Percentiles rank a stretch among this genome's conserved stretches.
Conservation (phyloP, 441 rosid genomes). For the Lepidium campestre region DNA sequence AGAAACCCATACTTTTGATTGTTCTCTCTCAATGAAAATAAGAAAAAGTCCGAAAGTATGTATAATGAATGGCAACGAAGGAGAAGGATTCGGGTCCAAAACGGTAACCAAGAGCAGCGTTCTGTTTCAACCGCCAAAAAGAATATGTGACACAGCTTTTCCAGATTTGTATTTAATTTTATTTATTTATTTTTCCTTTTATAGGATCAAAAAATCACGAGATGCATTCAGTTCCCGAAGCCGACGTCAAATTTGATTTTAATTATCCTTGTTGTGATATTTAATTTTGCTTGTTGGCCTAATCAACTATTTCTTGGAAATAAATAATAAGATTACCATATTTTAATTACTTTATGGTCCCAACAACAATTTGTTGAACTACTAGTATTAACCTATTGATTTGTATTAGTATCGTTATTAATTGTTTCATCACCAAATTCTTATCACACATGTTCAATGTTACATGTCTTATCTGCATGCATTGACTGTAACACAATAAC, state of each 20-base stretch:
- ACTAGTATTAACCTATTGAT: neutral
- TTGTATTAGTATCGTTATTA: too few species aligned
- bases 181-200: neutral
- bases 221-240: neutral
- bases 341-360: slow-evolving; percentile 7
- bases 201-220: slow-evolving; percentile 18
- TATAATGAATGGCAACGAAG: neutral
- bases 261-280: neutral
- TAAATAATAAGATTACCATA: neutral
- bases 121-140: slow-evolving; percentile 33
- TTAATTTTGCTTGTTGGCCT: slow-evolving; percentile 18
- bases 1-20: slow-evolving; percentile 27
- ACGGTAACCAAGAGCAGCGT: slow-evolving; percentile 28
- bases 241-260: neutral
- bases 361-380: slow-evolving; percentile 2
- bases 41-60: neutral
- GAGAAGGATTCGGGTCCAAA: slow-evolving; percentile 19
- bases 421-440: too few species aligned
- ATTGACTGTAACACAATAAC: neutral
- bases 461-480: neutral
- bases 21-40: neutral
- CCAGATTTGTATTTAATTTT: neutral
- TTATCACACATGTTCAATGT: too few species aligned
- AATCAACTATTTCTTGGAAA: slow-evolving; percentile 9
- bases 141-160: neutral